Base-by-base conservation (phyloP, 2,329 filamentous ascomycete genomes). In the Hymenoscyphus linearis region DNA sequence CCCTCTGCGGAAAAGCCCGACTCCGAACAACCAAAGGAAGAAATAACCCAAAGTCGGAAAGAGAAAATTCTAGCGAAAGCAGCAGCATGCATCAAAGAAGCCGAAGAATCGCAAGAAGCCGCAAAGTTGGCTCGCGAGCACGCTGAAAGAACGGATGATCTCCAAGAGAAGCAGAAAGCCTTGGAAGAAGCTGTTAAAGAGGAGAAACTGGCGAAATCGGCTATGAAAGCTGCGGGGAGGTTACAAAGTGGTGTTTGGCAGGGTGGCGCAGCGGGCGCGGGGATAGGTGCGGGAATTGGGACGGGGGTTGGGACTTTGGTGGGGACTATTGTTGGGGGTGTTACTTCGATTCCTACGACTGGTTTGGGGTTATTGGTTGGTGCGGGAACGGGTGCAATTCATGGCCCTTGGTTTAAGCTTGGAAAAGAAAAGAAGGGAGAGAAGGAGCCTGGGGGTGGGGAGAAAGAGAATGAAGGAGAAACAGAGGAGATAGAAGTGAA, bases 141-240 rank as follows among this genome's bases (percentile, higher is more conserved):
- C 14, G 62, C 64, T 1, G 61, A 65, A 13, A 55, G 61, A 4
- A 53, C 57, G 4, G 31, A 34, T 1, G 62, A 65, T 47, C 44
- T 58, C 4, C 65, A 67, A 52, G 62, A 64, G 36, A 67, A 68
- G 50, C 34, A 59, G 13, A 25, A 59, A 9, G 50, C 57, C 4
- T 10, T 69, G 2, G 61, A 59, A 22, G 65, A 68, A 54, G 67
- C 67, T 6, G 27, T 50, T 12, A 66, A 66, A 35, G 35, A 64
- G 7, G 65, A 67, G 16, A 66, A 66, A 35, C 63, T 58, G 4
- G 61, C 65, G 1, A 56, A 55, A 12, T 90, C 87, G 55, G 89
- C 89, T 65, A 82, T 84, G 73, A 81, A 85, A 65, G 88, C 89
- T 59, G 90, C 89, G 35, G 83, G 82, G 69, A 58, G 67, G 34